phyloP scores from a whole-genome alignment of 2,329 filamentous ascomycete genomes.

The Ascochyta viciae-villosae region DNA sequence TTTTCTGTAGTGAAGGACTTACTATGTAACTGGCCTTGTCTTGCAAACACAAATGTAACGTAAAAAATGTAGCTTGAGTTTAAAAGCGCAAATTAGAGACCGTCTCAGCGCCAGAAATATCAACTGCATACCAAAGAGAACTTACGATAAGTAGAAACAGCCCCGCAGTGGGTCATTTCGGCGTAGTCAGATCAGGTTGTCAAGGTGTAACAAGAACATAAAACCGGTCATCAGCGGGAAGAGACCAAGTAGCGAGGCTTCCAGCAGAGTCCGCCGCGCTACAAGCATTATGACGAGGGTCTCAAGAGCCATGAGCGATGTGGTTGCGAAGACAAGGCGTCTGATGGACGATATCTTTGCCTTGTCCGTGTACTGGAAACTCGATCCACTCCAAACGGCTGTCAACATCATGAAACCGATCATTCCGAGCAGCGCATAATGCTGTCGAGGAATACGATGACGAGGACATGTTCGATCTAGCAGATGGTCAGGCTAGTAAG shows the following conservation, averaged over 20 bases:
- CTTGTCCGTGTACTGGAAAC: slow-evolving; percentile 26
- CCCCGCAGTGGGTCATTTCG: too few relatives aligned
- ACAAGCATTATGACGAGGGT: slow-evolving; percentile 31
- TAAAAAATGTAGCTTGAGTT: too few relatives aligned
- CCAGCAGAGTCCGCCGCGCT: slow-evolving; percentile 27
- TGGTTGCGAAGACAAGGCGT: slow-evolving; percentile 29
- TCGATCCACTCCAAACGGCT: slow-evolving; percentile 16
- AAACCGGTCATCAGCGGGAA: slow-evolving; percentile 33
- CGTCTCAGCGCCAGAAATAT: neutral
- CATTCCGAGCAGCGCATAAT: slow-evolving; percentile 20
- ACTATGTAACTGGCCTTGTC: too few relatives aligned
- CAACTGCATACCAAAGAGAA: neutral
- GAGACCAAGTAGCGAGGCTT: slow-evolving; percentile 34
- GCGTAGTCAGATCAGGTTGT: slow-evolving; percentile 26
- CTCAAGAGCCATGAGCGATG: slow-evolving; percentile 24
- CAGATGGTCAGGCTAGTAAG: slow-evolving; percentile 14
- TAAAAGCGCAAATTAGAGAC: too few relatives aligned
- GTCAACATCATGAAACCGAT: slow-evolving; percentile 23
- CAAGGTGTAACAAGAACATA: slow-evolving; percentile 31
- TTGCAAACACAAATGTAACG: too few relatives aligned
- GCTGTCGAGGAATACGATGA: slow-evolving; percentile 8
- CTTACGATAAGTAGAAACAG: neutral
- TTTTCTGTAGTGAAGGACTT: too few relatives aligned
- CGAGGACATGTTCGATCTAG: neutral
- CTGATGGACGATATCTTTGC: slow-evolving; percentile 26